Percentiles rank a stretch among this genome's conserved stretches.
phyloP scores from a whole-genome alignment of 768 basidiomycete species.

The Leccinum incarnatum region DNA sequence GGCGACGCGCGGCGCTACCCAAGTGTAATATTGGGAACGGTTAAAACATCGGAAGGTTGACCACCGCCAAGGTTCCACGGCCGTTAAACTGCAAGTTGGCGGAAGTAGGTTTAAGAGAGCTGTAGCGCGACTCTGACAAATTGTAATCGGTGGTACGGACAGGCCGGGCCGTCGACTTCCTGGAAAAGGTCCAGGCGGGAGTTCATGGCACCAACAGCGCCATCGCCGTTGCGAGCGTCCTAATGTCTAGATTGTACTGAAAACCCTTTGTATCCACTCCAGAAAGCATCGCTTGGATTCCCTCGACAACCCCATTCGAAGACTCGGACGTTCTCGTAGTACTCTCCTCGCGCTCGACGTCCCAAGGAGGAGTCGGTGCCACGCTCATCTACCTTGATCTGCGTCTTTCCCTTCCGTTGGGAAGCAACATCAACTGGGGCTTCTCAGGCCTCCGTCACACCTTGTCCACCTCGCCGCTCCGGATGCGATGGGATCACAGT shows the following conservation, averaged over 20 bases:
- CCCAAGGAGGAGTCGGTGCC: conserved; percentile 10
- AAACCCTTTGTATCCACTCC: conserved; percentile 20
- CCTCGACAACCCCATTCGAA: conserved; percentile 18
- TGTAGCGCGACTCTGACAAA: no score
- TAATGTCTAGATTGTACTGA: conserved; percentile 5
- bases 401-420: conserved; percentile 25
- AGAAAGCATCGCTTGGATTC: conserved; percentile 24
- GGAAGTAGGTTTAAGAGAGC: no score
- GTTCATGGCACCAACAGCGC: no score
- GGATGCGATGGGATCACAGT: conserved; percentile 19
- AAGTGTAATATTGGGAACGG: no score
- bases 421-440: conserved; percentile 20
- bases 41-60: no score
- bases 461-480: conserved; percentile 17
- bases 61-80: no score
- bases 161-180: no score
- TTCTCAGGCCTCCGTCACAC: conserved; percentile 23
- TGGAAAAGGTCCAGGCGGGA: no score
- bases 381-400: conserved; percentile 26
- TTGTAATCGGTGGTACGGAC: no score
- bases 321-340: conserved; percentile 29
- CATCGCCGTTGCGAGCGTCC: neutral
- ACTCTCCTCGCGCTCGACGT: conserved; percentile 27
- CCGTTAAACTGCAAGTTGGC: no score
- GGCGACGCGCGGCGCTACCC: no score